phyloP scores from a whole-genome alignment of 1,284 basidiomycete species.

The Coniferiporia sulphurascens region DNA sequence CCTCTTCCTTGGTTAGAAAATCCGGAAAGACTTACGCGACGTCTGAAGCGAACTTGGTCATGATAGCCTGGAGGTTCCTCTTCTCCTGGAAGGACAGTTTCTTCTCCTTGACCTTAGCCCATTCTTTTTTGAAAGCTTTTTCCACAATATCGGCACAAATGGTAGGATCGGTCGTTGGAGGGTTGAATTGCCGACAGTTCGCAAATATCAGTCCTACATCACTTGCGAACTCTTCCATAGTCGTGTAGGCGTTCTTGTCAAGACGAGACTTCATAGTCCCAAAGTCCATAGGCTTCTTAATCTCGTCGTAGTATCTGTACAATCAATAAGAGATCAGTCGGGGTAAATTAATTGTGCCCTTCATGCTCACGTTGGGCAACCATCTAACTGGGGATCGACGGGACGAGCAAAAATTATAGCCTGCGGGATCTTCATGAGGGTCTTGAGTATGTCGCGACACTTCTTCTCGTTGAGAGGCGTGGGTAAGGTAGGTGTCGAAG shows the following conservation, averaged over 20 bases:
- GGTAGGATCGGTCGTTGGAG: constrained; percentile 71
- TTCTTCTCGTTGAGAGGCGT: constrained; percentile 74
- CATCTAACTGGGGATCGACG: constrained; percentile 81
- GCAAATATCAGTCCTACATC: constrained; percentile 84
- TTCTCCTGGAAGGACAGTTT: constrained; percentile 81
- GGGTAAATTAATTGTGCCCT: constrained; percentile 3
- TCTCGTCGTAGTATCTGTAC: constrained; percentile 87
- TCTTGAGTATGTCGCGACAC: constrained; percentile 68
- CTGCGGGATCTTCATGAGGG: constrained; percentile 63
- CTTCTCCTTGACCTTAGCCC: constrained; percentile 72
- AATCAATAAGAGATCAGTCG: constrained; percentile 5
- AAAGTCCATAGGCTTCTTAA: constrained; percentile 93
- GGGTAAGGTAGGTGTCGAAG: constrained; percentile 23
- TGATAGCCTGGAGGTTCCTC: constrained; percentile 66
- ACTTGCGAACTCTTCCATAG: constrained; percentile 76
- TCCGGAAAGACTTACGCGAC: constrained; percentile 48
- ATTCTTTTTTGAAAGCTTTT: constrained; percentile 78
- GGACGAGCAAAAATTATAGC: constrained; percentile 78
- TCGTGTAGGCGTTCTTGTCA: constrained; percentile 59
- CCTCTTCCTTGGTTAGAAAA: background rate
- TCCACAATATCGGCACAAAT: constrained; percentile 73
- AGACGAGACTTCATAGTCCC: constrained; percentile 79
- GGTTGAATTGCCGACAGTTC: constrained; percentile 91
- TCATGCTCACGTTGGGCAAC: constrained; percentile 76
- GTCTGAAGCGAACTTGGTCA: constrained; percentile 72